Base-by-base conservation (phyloP, 331 rosid species). In the Quercus phellos region DNA sequence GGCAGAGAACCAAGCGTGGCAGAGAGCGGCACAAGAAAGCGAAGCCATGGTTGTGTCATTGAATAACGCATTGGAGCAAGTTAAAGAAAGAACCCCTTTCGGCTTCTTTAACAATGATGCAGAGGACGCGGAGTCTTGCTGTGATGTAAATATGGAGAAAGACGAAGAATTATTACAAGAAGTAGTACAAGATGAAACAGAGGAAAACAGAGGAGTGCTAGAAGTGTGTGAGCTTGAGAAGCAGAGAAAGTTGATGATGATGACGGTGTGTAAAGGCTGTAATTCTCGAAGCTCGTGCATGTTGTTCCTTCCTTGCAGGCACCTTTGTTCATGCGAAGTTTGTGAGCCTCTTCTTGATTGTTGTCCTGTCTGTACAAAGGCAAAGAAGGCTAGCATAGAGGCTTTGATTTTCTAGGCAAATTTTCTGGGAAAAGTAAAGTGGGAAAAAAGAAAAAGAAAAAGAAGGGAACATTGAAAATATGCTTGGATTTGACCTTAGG, bases 271-370 rank as follows among this genome's bases (percentile, higher is more conserved):
- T 82, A 89, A 77, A 80, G 32, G 82, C 50, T 94, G 98, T 70
- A 70, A 84, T 72, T 80, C 30, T 74, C 60, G 85, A 5, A 84
- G 35, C 4, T 71, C 94, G 51, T 66, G 87, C 72, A 67, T 85
- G 42, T 26, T 94, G 89, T 87, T 92, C 26, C 93, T 94, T 76
- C 96, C 98, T 68, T 90, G 97, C 78, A 82, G 97, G 63, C 98
- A 92, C 73, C 94, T 92, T 32, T 90, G 94, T 83, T 93, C 90
- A 54, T 95, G 99, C 90, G 83, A 82, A 76, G 82, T 19, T 58
- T 95, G 99, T 14, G 94, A 91, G 69, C n/a, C 82, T 24, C 70
- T 70, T 35, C 85, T 95, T 60, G 85, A 91, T 76, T 80, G 84
- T 66, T 95, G 98, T 78, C 99, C 98, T 4, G 87, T 93, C 6